phyloP scores from a whole-genome alignment of 2,329 filamentous ascomycete genomes.

The Trichoderma polysporum region DNA sequence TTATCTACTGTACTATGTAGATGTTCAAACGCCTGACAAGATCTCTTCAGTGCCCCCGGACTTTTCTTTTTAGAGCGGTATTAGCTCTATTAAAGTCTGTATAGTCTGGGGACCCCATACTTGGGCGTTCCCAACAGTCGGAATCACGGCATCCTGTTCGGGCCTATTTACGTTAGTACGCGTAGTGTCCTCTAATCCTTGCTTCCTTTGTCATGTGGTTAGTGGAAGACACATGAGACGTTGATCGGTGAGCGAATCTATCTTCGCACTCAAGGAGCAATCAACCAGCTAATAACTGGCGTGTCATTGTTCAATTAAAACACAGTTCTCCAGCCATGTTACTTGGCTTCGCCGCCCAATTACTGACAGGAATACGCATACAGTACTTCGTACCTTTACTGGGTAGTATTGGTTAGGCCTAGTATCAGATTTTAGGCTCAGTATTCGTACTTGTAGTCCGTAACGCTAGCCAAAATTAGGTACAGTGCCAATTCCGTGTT shows the following conservation, averaged over 20 bases:
- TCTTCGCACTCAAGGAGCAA: too few relatives aligned
- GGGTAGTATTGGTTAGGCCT: too few relatives aligned
- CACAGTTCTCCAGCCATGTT: neutral
- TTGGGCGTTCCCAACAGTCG: neutral
- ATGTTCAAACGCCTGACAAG: neutral
- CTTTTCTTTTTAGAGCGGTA: neutral
- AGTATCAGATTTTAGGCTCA: too few relatives aligned
- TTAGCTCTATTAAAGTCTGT: neutral
- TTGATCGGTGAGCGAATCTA: too few relatives aligned
- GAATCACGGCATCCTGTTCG: constrained; percentile 5
- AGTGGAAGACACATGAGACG: too few relatives aligned
- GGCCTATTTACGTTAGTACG: constrained; percentile 2
- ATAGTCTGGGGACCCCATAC: constrained; percentile 9
- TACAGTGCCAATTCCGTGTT: too few relatives aligned
- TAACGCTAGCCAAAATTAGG: too few relatives aligned
- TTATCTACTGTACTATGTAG: neutral
- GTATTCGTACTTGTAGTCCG: too few relatives aligned
- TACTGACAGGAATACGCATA: too few relatives aligned
- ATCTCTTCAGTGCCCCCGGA: neutral
- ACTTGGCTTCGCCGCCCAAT: neutral
- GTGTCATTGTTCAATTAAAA: neutral
- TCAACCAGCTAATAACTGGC: neutral
- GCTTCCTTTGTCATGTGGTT: too few relatives aligned
- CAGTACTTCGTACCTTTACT: too few relatives aligned
- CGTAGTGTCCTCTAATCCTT: neutral